Base-by-base conservation (phyloP, 352 stramenopile genomes). In the Phytophthora parvispora region DNA sequence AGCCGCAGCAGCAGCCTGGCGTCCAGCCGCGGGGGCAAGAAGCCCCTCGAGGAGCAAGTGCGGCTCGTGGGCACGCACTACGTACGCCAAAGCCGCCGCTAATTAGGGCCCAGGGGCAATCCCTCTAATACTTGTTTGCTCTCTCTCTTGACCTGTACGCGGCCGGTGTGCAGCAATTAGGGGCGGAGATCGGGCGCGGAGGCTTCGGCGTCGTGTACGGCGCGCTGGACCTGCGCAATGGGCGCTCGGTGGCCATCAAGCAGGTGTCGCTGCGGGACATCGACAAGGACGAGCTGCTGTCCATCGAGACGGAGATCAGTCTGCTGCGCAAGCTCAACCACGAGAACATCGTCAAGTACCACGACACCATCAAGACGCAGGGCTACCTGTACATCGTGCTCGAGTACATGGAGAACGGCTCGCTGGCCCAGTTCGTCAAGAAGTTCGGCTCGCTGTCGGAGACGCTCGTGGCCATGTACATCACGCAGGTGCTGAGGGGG, bases 271-370 rank as follows among this genome's bases (percentile, higher is more conserved):
- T 96, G 38, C 77, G 86, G 8, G 85, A 96, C 60, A 91, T 97
- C 51, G 89, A 92, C 78, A 92, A 91, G 64, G 89, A 95, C 60
- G 90, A 93, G 58, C 75, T 97, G 32, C 61, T 86, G 16, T 87
- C 88, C 1, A 97, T 97, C 52, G 87, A 97, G 79, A 90, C 77
- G 64, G 95, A 99, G 77, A 97, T 98, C 66, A 94, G 90, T 60
- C 75, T 99, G 56, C 81, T 99, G 45, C 88, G 91, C 58, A 98
- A 97, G 72, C 78, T 99, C 18, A 95, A 98, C 42, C 95, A 99
- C 62, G 87, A 94, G 50, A 99, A 99, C 75, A 98, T 99, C 45
- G 95, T 99, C 68, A 97, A 98, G 80, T 98, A 98, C 77, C 89
- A 97, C 67, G 94, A 98, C 78, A 98, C 92, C 27, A 97, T 99